These are phyloP conservation scores for Citrullus amarus DNA, from an alignment of 306 rosid genomes.

Conservation along the genomic window DNA sequence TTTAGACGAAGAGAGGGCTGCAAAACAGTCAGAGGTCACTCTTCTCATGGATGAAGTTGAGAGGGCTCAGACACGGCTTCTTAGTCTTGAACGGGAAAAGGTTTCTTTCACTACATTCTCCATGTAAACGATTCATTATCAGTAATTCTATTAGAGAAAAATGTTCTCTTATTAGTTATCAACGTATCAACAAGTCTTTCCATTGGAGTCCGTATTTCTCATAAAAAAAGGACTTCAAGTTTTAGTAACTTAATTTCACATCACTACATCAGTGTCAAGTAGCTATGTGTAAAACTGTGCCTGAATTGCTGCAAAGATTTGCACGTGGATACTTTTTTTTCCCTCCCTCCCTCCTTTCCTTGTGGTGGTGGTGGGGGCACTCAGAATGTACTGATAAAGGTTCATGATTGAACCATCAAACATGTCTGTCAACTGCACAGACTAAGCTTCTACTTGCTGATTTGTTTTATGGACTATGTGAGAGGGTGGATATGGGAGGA, in stretches of 20 bases:
- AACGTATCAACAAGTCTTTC: neutral
- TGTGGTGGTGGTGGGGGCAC: neutral
- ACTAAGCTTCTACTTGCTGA: neutral
- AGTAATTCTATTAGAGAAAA: neutral
- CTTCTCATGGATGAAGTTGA: constrained; percentile 70
- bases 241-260: neutral
- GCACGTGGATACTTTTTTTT: neutral
- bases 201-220: neutral
- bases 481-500: neutral
- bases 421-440: neutral
- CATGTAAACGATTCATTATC: neutral
- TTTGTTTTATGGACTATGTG: neutral
- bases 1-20: constrained; percentile 76
- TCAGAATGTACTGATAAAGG: neutral
- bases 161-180: neutral
- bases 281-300: neutral
- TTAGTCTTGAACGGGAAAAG: constrained; percentile 59
- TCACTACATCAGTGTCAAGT: neutral
- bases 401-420: neutral
- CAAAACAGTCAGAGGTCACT: constrained; percentile 81
- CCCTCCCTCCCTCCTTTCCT: neutral
- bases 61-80: constrained; percentile 52
- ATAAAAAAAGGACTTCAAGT: neutral
- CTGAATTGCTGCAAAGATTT: neutral
- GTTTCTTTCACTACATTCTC: constrained; percentile 8